Base-by-base conservation (phyloP, 768 basidiomycete genomes). In the Tulasnella sp. region DNA sequence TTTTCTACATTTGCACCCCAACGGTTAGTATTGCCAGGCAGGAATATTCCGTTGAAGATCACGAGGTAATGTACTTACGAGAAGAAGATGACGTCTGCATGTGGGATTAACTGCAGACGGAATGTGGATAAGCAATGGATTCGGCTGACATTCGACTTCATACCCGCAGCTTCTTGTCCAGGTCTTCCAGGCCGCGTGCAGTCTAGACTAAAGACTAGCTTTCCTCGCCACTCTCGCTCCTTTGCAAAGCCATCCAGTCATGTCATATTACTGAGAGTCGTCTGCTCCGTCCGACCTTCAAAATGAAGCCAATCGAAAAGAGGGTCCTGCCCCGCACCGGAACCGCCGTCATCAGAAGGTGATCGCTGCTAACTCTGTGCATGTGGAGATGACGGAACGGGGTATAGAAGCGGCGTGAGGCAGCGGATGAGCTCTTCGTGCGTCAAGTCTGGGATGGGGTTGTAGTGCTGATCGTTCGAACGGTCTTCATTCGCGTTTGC, bases 251-350 rank as follows among this genome's bases (percentile, higher is more conserved):
- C 85, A 63, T 91, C 88, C 45, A 92, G 64, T 4, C 88, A 88
- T 29, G 80, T 75, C 29, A 92, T 79, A 66, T 91, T 91, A 64
- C 75, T 82, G 25, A 87, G 70, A 3, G 87, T 91, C 9, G 85
- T 88, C 69, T 85, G 87, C 30, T 85, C 81, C 0, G 80, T 84
- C 2, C 88, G 74, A 3, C 87, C 88, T 65, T 91, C 88, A 61
- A 92, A 86, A 66, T 91, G 87, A 4, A 92, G 71, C 86, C 88
- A 89, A 63, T 91, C 85, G 54, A 91, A 85, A 0, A 87, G 89
- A 0, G 87, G 58, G 12, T 53, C 49, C 17, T 52, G 53, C 24
- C 49, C 24, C 25, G n/a, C n/a, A 53, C 34, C 3, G 30, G 46
- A 48, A n/a, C 27, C 5, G 5, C 46, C 11, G 5, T n/a, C 27